phyloP scores from a whole-genome alignment of 2,329 filamentous ascomycete species.

The Huntiella abstrusa region DNA sequence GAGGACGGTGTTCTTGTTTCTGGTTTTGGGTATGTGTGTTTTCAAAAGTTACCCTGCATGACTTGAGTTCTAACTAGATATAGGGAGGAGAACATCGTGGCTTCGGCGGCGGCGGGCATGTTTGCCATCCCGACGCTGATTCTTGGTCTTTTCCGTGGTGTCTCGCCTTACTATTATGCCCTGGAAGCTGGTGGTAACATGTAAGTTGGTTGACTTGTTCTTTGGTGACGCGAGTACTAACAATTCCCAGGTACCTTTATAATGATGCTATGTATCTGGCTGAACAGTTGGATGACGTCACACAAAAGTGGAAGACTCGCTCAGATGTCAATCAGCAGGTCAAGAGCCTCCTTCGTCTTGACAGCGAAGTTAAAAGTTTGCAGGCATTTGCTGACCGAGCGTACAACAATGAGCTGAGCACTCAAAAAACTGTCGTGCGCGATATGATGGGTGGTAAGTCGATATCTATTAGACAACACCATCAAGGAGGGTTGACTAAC shows the following conservation, averaged over 20 bases:
- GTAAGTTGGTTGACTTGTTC: conserved; percentile 22
- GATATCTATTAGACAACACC: not conserved
- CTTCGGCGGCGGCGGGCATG: conserved; percentile 47
- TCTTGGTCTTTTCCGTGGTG: conserved; percentile 61
- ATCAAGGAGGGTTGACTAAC: not conserved
- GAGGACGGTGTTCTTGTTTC: conserved; percentile 45
- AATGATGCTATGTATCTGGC: conserved; percentile 48
- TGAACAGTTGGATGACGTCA: conserved; percentile 33
- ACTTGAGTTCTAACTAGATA: conserved; percentile 14
- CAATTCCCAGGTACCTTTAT: conserved; percentile 36
- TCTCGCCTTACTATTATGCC: conserved; percentile 56
- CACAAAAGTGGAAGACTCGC: conserved; percentile 32
- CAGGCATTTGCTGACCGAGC: conserved; percentile 42
- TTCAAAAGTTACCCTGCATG: not conserved
- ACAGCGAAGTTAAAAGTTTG: conserved; percentile 39
- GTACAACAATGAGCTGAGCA: conserved; percentile 40
- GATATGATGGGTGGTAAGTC: conserved; percentile 36
- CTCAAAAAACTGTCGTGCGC: conserved; percentile 40
- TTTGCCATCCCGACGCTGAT: conserved; percentile 54
- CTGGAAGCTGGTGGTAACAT: conserved; percentile 43
- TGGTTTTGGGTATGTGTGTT: conserved; percentile 24
- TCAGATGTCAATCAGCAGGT: conserved; percentile 32
- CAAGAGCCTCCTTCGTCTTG: conserved; percentile 35
- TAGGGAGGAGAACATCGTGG: conserved; percentile 35
- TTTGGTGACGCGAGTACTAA: not conserved